Percentiles rank a stretch among this genome's conserved stretches.
phyloP scores from a whole-genome alignment of 2,329 filamentous ascomycete genomes.

The Monosporascus sp. region DNA sequence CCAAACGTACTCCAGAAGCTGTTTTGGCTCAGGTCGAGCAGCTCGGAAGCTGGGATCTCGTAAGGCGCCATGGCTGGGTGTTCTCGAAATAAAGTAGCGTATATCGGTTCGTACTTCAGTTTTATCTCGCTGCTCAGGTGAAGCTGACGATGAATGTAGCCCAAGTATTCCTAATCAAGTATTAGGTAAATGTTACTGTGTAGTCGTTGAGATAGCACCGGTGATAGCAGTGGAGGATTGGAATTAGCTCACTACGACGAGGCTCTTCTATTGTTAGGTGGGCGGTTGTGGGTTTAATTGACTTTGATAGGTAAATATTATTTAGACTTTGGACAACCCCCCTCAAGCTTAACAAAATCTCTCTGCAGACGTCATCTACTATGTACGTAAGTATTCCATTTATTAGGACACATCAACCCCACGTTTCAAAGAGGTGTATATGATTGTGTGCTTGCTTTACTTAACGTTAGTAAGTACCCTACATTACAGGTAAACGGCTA shows the following conservation, averaged over 20 bases:
- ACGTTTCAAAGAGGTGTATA: neutral
- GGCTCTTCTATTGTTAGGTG: too few species aligned
- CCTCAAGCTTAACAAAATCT: neutral
- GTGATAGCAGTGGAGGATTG: too few species aligned
- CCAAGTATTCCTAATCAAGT: too few species aligned
- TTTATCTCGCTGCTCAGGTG: neutral
- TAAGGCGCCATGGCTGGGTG: conserved; percentile 30
- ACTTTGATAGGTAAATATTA: too few species aligned
- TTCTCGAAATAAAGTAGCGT: conserved; percentile 1
- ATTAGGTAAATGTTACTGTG: too few species aligned
- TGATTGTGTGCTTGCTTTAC: too few species aligned
- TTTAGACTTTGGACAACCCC: too few species aligned
- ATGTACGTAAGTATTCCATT: neutral
- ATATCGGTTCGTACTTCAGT: neutral
- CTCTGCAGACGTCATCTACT: neutral
- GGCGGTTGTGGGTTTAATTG: too few species aligned
- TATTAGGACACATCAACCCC: neutral
- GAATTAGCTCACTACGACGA: too few species aligned
- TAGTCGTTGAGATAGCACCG: too few species aligned
- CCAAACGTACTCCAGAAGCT: conserved; percentile 57
- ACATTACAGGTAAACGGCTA: neutral
- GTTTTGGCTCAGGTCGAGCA: conserved; percentile 62
- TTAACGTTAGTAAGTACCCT: too few species aligned
- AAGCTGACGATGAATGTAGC: neutral
- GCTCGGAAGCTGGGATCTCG: conserved; percentile 30